Base-by-base conservation (phyloP, 2,329 filamentous ascomycete species). In the Huntiella decipiens region DNA sequence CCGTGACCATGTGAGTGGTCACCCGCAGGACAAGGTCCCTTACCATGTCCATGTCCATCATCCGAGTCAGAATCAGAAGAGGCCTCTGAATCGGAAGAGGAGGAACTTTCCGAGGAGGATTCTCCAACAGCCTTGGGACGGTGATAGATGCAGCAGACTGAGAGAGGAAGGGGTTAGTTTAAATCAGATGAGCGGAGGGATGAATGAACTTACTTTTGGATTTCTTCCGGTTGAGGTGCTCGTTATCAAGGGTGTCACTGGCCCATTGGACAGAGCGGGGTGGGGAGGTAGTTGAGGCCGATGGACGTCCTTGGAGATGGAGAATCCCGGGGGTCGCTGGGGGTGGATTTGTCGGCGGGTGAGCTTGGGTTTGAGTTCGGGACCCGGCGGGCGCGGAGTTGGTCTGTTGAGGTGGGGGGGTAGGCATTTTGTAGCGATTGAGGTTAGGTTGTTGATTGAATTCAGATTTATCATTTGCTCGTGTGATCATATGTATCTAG, bases 101-200 rank as follows among this genome's bases (percentile, higher is more conserved):
- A 67, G 5, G 66, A 66, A n/a, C 22, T 31, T 22, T 42, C 22
- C 13, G 34, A 3, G n/a, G 72, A 75, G 43, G 79, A 91, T 60
- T 96, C 88, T 58, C 82, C 85, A 3, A 85, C 77, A 8, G 70
- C 74, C 53, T 80, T 82, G 5, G 85, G 79, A 50, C 82, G 82
- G 65, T 95, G 88, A 64, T 95, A 98, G 61, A 98, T 98, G 61
- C 91, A 98, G 71, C 91, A 98, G n/a, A 96, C 91, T 93, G 51
- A 22, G 33, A 8, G 22, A 16, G 11, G 11, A 31, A 36, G 32
- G 50, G 5, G 10, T 17, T 17, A 12, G 33, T 10, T 15, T 7
- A 6, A 8, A 33, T 10, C 12, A n/a, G 11, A 22, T 17, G 16
- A 19, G 32, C 10, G n/a, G 5, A 17, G 16, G 8, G 22, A 22